These are phyloP conservation scores for Trametes punicea DNA, from an alignment of 768 basidiomycete genomes.

Conservation along the genomic window DNA sequence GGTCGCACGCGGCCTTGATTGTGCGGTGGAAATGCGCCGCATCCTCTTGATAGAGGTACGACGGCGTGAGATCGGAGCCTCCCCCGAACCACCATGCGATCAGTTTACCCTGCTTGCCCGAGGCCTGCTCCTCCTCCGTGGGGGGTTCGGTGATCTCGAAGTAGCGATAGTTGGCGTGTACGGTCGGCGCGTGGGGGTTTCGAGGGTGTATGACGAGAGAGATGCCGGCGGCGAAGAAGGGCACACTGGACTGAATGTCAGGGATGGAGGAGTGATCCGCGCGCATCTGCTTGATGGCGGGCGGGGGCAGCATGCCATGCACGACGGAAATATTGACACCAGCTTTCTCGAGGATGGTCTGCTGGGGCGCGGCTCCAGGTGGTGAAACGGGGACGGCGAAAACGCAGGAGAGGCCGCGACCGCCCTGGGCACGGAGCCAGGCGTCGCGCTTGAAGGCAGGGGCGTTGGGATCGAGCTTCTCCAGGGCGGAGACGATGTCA, in stretches of 20 bases:
- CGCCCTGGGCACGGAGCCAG: constrained; percentile 67
- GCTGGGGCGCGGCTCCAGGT: constrained; percentile 28
- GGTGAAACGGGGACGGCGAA: constrained; percentile 52
- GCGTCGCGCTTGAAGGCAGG: constrained; percentile 77
- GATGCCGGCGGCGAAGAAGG: constrained; percentile 92
- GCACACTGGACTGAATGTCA: constrained; percentile 59
- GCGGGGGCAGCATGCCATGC: constrained; percentile 81
- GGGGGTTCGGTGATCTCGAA: constrained; percentile 79
- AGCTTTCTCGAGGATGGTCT: constrained; percentile 83
- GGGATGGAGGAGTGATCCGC: constrained; percentile 83
- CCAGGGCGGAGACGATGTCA: constrained; percentile 72
- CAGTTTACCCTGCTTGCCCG: constrained; percentile 43
- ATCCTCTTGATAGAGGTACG: constrained; percentile 88
- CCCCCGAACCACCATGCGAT: constrained; percentile 99
- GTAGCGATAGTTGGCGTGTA: constrained; percentile 96
- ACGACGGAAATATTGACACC: constrained; percentile 95
- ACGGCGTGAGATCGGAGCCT: constrained; percentile 91
- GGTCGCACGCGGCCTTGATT: constrained; percentile 72
- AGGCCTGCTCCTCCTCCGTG: constrained; percentile 19
- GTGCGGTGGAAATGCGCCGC: constrained; percentile 82
- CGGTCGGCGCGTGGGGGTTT: constrained; percentile 91
- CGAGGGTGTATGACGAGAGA: constrained; percentile 92
- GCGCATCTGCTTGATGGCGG: constrained; percentile 92
- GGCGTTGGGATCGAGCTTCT: constrained; percentile 70
- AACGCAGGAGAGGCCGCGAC: constrained; percentile 83